phyloP scores from a whole-genome alignment of 805 yeast genomes.

The Zygosaccharomyces siamensis region DNA sequence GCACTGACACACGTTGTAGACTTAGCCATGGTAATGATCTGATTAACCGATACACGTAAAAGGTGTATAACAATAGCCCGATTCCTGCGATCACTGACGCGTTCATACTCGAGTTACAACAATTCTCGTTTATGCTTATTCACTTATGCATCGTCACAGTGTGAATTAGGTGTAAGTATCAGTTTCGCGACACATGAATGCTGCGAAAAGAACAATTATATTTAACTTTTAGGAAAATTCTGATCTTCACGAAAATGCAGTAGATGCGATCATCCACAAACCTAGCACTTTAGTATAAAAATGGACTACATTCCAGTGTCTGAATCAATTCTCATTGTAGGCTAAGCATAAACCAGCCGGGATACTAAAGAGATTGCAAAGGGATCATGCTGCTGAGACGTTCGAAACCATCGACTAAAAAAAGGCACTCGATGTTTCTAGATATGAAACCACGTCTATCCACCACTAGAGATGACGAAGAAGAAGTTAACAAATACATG shows the following conservation, averaged over 20 bases:
- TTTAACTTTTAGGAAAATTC: neutral
- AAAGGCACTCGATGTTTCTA: slow-evolving; percentile 26
- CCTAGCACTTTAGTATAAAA: neutral
- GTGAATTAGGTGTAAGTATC: neutral
- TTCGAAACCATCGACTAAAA: slow-evolving; percentile 14
- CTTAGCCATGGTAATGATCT: slow-evolving; percentile 19
- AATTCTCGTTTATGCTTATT: neutral
- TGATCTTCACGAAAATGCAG: slow-evolving; percentile 3
- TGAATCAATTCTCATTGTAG: neutral
- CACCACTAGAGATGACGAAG: neutral
- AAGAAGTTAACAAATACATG: slow-evolving; percentile 3
- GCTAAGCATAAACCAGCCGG: too few species aligned
- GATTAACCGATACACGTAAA: slow-evolving; percentile 16
- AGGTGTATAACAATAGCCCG: slow-evolving; percentile 10
- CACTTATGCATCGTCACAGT: neutral
- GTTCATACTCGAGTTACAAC: neutral
- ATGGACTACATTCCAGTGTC: neutral
- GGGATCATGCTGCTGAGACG: slow-evolving; percentile 16
- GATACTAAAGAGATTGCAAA: neutral
- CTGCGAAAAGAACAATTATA: neutral
- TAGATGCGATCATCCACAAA: neutral
- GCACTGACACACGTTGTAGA: neutral
- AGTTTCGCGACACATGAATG: slow-evolving; percentile 1
- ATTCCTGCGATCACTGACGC: slow-evolving; percentile 5
- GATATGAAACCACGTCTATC: slow-evolving; percentile 10